phyloP scores from a whole-genome alignment of 2,329 filamentous ascomycete genomes.

The Aureobasidium sp. region DNA sequence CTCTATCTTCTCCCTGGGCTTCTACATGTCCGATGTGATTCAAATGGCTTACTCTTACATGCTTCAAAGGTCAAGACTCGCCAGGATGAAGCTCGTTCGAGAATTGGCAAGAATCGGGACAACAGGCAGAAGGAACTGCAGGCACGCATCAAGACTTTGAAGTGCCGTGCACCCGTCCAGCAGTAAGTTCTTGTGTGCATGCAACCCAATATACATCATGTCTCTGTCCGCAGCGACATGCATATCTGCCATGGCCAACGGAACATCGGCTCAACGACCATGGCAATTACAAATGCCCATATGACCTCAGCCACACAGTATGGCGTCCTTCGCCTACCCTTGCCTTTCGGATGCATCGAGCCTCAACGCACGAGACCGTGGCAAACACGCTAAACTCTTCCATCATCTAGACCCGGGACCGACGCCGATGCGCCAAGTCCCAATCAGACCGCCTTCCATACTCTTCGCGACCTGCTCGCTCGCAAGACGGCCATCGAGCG shows the following conservation, averaged over 20 bases:
- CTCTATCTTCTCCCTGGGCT: no score
- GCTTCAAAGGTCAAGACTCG: neutral
- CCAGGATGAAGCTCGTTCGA: neutral
- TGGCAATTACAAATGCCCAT: neutral
- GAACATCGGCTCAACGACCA: no score
- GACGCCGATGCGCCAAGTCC: neutral
- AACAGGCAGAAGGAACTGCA: neutral
- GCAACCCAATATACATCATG: neutral
- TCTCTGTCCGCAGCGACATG: neutral
- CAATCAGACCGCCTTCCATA: neutral
- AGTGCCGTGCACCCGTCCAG: neutral
- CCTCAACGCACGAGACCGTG: neutral
- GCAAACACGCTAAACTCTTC: neutral
- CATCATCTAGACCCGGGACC: neutral
- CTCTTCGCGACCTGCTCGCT: neutral
- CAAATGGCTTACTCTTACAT: no score
- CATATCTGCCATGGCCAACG: neutral
- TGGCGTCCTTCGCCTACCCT: neutral
- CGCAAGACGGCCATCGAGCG: neutral
- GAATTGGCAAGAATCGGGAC: neutral
- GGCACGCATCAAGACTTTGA: neutral
- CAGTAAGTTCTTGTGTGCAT: neutral
- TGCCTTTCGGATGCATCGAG: neutral
- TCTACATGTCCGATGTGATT: neutral
- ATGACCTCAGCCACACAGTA: neutral